Percentiles rank a stretch among this genome's conserved stretches.
phyloP scores from a whole-genome alignment of 495 filamentous ascomycete species.

The Xylaria bambusicola region DNA sequence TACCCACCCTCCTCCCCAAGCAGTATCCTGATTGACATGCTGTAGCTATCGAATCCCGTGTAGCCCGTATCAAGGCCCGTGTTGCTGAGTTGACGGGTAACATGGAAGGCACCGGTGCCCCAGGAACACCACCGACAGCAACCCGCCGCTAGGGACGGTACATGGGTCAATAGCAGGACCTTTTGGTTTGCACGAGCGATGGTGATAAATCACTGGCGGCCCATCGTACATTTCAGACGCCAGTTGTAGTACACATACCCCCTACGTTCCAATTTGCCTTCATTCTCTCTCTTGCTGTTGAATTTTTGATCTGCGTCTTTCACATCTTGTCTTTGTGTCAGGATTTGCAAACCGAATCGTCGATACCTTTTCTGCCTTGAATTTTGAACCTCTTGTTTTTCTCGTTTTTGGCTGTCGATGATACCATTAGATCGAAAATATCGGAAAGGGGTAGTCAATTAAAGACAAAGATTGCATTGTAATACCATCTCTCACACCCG shows the following conservation, averaged over 20 bases:
- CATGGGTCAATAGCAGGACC: slow-evolving; percentile 12
- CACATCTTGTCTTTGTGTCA: slow-evolving; percentile 2
- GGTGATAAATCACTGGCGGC: neutral
- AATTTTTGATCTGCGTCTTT: neutral
- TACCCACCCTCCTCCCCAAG: too few species aligned
- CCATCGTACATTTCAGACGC: neutral
- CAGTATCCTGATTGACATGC: slow-evolving; percentile 33
- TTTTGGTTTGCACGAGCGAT: slow-evolving; percentile 7
- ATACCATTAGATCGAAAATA: slow-evolving; percentile 37
- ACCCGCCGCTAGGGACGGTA: slow-evolving; percentile 36
- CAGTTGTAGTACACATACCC: too few species aligned
- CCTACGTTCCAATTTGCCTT: slow-evolving; percentile 4
- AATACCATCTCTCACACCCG: slow-evolving; percentile 17
- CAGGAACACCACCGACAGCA: slow-evolving; percentile 27
- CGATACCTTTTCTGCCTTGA: slow-evolving; percentile 13
- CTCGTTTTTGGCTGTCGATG: slow-evolving; percentile 28
- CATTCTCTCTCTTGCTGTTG: neutral
- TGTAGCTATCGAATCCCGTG: slow-evolving; percentile 88
- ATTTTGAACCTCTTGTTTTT: slow-evolving; percentile 20
- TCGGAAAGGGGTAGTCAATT: too few species aligned
- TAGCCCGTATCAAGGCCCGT: slow-evolving; percentile 95
- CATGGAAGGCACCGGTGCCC: slow-evolving; percentile 55
- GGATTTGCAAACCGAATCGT: neutral
- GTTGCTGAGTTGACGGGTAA: slow-evolving; percentile 91
- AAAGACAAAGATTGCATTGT: slow-evolving; percentile 16